These are phyloP conservation scores for Macaranga tanarius DNA, from an alignment of 441 rosid species.

Conservation along the genomic window DNA sequence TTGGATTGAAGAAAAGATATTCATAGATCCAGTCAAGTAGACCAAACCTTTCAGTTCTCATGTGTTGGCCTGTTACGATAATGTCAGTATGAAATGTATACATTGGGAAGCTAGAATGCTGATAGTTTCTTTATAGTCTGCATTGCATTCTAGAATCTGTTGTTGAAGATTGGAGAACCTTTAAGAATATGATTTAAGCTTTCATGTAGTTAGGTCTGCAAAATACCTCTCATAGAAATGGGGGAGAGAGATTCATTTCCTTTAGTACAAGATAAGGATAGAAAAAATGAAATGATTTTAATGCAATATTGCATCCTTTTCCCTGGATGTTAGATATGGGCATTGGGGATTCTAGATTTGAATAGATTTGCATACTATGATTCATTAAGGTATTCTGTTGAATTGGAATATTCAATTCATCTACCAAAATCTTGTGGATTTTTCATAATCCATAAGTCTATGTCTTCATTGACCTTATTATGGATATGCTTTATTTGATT, in stretches of 20 bases:
- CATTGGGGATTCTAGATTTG: background rate
- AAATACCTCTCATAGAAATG: background rate
- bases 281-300: constrained; percentile 1
- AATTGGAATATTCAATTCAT: constrained; percentile 6
- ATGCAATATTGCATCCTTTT: background rate
- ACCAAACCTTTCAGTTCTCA: background rate
- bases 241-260: background rate
- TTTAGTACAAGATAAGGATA: background rate
- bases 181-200: background rate
- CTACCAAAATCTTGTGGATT: background rate
- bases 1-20: background rate
- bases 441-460: background rate
- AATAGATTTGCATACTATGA: background rate
- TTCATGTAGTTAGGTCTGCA: background rate
- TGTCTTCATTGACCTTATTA: background rate
- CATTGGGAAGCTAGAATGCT: background rate
- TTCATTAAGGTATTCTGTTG: background rate
- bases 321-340: background rate
- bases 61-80: background rate
- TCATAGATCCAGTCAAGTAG: background rate
- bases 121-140: background rate
- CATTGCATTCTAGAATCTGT: background rate
- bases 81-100: background rate
- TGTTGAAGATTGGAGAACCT: background rate
- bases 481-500: constrained; percentile 1